Evolutionary conservation across 306 rosid species (phyloP).

Genomic region (Sesbania bispinosa): DNA sequence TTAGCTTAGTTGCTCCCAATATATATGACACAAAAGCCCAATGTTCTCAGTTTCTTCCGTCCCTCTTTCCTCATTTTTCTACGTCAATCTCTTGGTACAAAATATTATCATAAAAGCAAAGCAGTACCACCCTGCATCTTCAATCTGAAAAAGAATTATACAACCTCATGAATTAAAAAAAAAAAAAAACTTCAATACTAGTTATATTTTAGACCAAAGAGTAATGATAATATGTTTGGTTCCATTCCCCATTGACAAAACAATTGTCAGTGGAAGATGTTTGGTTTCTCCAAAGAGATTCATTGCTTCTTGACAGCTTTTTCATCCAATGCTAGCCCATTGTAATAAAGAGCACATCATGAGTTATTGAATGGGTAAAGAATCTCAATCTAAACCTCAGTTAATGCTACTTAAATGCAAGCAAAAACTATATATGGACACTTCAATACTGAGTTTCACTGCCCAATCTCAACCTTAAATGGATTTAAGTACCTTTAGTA

Average conservation of each 20-base stretch:
- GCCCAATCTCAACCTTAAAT: neutral
- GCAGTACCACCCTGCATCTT: conserved; percentile 86
- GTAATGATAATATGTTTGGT: conserved; percentile 34
- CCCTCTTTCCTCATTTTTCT: conserved; percentile 36
- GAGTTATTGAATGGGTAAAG: neutral
- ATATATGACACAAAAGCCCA: conserved; percentile 70
- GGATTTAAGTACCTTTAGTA: neutral
- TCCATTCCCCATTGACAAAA: conserved; percentile 67
- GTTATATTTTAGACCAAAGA: neutral
- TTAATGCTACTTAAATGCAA: neutral
- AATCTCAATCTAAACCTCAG: neutral
- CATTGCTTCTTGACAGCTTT: conserved; percentile 44
- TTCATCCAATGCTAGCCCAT: conserved; percentile 57
- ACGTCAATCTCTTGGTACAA: conserved; percentile 60
- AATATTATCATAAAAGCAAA: conserved; percentile 70
- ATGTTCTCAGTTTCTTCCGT: conserved; percentile 37
- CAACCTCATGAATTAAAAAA: conserved; percentile 11
- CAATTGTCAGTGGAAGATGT: conserved; percentile 46
- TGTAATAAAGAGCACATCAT: conserved; percentile 28
- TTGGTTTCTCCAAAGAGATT: conserved; percentile 66
- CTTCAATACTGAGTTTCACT: neutral
- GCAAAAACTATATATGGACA: neutral
- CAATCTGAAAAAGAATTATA: conserved; percentile 49
- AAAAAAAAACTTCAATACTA: neutral
- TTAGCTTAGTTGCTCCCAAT: conserved; percentile 77